Percentiles rank a stretch among this genome's conserved stretches.
phyloP scores from a whole-genome alignment of 306 rosid genomes.

The Prunus davidiana region DNA sequence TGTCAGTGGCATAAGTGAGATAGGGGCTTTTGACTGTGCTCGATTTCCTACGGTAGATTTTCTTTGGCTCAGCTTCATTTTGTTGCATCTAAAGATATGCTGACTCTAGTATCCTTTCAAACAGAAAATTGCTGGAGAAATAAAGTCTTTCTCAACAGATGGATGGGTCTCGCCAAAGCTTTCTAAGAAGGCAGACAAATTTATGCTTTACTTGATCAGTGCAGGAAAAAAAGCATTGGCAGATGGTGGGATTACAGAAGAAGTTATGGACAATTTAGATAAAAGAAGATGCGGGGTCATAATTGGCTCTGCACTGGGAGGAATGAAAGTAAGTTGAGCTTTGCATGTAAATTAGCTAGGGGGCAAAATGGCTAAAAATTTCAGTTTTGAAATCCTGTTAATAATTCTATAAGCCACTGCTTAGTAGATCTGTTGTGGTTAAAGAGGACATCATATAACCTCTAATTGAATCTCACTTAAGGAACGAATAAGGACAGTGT shows the following conservation, averaged over 20 bases:
- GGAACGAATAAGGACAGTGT: neutral
- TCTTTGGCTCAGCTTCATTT: neutral
- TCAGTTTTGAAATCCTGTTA: neutral
- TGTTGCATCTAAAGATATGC: neutral
- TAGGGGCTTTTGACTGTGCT: conserved; percentile 71
- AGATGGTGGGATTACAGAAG: conserved; percentile 66
- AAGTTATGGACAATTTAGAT: conserved; percentile 50
- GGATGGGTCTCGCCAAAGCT: conserved; percentile 73
- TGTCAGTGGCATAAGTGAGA: conserved; percentile 72
- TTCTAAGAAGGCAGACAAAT: conserved; percentile 69
- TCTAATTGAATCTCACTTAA: neutral
- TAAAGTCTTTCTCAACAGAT: conserved; percentile 65
- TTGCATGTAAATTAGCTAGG: neutral
- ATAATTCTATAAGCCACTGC: no score
- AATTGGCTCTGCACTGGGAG: conserved; percentile 81
- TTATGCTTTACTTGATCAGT: conserved; percentile 67
- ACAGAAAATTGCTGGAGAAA: conserved; percentile 85
- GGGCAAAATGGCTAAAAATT: neutral
- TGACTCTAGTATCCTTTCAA: neutral
- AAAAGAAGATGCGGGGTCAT: conserved; percentile 67
- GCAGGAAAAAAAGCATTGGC: conserved; percentile 76
- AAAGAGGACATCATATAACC: neutral
- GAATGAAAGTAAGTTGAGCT: conserved; percentile 57
- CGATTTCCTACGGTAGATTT: conserved; percentile 56
- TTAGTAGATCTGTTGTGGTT: no score